phyloP scores from a whole-genome alignment of 2,329 filamentous ascomycete species.

The Metarhizium anisopliae region DNA sequence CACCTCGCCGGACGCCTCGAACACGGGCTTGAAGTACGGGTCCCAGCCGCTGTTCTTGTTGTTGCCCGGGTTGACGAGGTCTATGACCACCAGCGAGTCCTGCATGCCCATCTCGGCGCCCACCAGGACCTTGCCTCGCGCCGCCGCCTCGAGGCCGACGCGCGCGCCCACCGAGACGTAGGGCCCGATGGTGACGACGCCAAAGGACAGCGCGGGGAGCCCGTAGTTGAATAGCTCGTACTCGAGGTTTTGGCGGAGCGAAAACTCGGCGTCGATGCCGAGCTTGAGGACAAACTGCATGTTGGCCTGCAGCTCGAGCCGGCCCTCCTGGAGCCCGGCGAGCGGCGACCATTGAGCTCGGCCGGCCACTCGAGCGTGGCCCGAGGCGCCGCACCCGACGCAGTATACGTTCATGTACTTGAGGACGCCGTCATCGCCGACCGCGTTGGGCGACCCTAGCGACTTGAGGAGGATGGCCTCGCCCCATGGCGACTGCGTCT shows the following conservation, averaged over 20 bases:
- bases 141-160: conserved; percentile 13
- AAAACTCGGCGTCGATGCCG: conserved; percentile 20
- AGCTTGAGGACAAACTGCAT: conserved; percentile 18
- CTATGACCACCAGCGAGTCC: conserved; percentile 8
- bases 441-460: neutral
- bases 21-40: conserved; percentile 19
- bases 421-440: neutral
- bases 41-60: conserved; percentile 14
- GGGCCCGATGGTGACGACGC: conserved; percentile 17
- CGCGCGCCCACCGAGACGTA: conserved; percentile 14
- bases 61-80: conserved; percentile 13
- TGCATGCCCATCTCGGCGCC: conserved; percentile 18
- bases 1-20: conserved; percentile 19
- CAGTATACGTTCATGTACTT: conserved; percentile 3
- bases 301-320: conserved; percentile 4
- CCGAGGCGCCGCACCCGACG: conserved; percentile 5
- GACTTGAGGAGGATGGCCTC: conserved; percentile 3
- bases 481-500: conserved; percentile 3
- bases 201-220: conserved; percentile 16
- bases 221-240: conserved; percentile 14
- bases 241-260: conserved; percentile 11
- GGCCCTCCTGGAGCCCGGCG: conserved; percentile 14
- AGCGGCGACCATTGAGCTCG: conserved; percentile 4
- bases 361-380: conserved; percentile 2
- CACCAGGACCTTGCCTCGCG: conserved; percentile 17